Base-by-base conservation (phyloP, 306 rosid genomes). In the Casuarina glauca region DNA sequence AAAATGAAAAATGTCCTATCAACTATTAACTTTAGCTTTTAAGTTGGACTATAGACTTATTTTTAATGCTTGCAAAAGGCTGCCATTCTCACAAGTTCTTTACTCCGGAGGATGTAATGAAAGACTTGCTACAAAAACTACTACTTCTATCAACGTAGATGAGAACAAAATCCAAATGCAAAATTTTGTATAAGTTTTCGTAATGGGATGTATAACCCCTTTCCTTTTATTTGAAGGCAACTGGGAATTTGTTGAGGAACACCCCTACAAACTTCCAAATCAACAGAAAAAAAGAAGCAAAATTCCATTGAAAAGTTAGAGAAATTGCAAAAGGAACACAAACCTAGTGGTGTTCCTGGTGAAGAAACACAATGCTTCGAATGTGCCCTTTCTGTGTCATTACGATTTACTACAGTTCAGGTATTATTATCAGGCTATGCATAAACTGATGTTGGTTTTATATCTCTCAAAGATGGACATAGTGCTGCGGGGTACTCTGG, bases 401-500 rank as follows among this genome's bases (percentile, higher is more conserved):
- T 26, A 26, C 32, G 32, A 26, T 26, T 26, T 26, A 26, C 32
- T 26, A 26, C 32, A 26, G 32, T 26, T 26, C 32, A 26, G 32
- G 32, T 26, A 26, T 26, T 26, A 26, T 26, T 12, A 13, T 51
- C 19, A 57, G 64, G 6, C 38, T 2, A 63, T 44, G 15, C 13
- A 5, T 63, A 39, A 38, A 38, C 0, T 63, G 9, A 63, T 63
- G 12, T 63, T 5, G 13, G 36, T 4, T 63, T 63, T 8, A 6
- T 15, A 39, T 12, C 44, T 63, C n/a, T 66, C 42, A 57, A 53
- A 93, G 98, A 96, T 88, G 0, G 92, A 93, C 71, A 78, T 91
- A 76, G 4, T 90, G 53, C 3, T 90, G 76, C 83, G 97, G 98
- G 97, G 58, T 93, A 93, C 5, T 20, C 74, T 17, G 92, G 82